Percentiles rank a stretch among this genome's conserved stretches.
Conservation (phyloP, 1,139 yeast species). For the Geotrichum bryndzae region DNA sequence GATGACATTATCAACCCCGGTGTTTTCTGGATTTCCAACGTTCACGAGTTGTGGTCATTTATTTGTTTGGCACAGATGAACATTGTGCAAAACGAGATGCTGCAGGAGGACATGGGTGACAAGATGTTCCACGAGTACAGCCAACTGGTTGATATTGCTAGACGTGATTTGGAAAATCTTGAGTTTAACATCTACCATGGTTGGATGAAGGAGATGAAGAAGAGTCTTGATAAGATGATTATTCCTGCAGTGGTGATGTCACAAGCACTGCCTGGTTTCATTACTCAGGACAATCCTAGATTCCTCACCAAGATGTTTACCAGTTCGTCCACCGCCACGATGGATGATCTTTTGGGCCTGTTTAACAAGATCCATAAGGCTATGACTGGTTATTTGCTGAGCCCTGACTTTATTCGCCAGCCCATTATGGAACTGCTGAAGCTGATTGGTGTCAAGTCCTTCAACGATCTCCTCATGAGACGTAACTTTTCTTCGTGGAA, state of each 20-base stretch:
- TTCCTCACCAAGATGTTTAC: constrained; percentile 77
- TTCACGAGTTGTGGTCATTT: constrained; percentile 91
- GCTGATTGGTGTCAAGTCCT: constrained; percentile 88
- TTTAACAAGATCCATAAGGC: constrained; percentile 91
- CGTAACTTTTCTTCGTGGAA: constrained; percentile 97
- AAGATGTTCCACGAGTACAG: constrained; percentile 87
- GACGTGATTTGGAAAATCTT: constrained; percentile 88
- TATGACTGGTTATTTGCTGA: constrained; percentile 86
- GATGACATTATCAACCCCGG: constrained; percentile 88
- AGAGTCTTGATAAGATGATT: constrained; percentile 83
- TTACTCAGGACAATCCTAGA: constrained; percentile 82
- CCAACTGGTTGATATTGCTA: constrained; percentile 82
- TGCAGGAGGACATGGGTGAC: constrained; percentile 80
- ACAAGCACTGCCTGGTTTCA: constrained; percentile 93
- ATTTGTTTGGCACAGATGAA: constrained; percentile 91
- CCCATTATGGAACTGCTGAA: constrained; percentile 82
- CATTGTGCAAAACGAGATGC: constrained; percentile 72
- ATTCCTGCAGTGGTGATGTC: constrained; percentile 93
- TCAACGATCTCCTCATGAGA: constrained; percentile 93
- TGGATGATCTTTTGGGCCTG: constrained; percentile 90
- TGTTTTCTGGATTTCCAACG: constrained; percentile 96
- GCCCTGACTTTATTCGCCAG: constrained; percentile 75
- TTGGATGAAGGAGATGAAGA: constrained; percentile 96
- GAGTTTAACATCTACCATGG: constrained; percentile 92
- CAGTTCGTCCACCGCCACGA: constrained; percentile 61